Conservation (phyloP, 495 filamentous ascomycete genomes). For the Penicillium mononematosum region DNA sequence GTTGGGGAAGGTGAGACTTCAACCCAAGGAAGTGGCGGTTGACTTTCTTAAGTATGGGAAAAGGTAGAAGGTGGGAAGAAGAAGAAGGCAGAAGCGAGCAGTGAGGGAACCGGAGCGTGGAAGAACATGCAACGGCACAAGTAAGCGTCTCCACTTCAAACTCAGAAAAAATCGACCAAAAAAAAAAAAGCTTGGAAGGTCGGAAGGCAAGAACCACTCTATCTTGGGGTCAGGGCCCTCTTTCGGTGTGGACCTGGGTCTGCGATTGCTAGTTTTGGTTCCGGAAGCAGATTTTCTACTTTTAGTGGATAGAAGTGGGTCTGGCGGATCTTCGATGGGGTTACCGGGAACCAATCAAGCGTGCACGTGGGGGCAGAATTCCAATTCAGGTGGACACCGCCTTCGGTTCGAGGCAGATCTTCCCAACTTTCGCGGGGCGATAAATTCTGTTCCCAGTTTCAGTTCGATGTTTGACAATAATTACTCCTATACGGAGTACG, state of each 20-base stretch:
- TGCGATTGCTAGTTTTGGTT: neutral
- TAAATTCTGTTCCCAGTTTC: neutral
- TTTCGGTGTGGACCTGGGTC: neutral
- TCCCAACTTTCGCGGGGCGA: conserved; percentile 4
- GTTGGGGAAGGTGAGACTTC: conserved; percentile 8
- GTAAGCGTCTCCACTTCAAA: conserved; percentile 20
- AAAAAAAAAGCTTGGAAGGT: conserved; percentile 10
- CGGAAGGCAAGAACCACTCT: neutral
- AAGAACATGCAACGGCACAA: conserved; percentile 22
- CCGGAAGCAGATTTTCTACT: conserved; percentile 5
- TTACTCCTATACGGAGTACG: neutral
- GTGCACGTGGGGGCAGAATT: conserved; percentile 31
- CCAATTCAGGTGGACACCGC: neutral
- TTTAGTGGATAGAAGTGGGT: neutral
- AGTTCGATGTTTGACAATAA: neutral
- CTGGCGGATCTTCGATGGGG: neutral
- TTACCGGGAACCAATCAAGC: conserved; percentile 20
- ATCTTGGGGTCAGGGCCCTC: neutral
- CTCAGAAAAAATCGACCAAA: conserved; percentile 2
- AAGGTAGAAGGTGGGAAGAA: neutral
- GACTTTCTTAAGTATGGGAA: conserved; percentile 24
- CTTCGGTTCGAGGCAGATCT: conserved; percentile 12
- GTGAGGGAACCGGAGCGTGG: neutral
- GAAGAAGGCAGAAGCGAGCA: conserved; percentile 2
- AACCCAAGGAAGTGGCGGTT: conserved; percentile 18